Base-by-base conservation (phyloP, 768 basidiomycete genomes). In the Chalciporus chontae region DNA sequence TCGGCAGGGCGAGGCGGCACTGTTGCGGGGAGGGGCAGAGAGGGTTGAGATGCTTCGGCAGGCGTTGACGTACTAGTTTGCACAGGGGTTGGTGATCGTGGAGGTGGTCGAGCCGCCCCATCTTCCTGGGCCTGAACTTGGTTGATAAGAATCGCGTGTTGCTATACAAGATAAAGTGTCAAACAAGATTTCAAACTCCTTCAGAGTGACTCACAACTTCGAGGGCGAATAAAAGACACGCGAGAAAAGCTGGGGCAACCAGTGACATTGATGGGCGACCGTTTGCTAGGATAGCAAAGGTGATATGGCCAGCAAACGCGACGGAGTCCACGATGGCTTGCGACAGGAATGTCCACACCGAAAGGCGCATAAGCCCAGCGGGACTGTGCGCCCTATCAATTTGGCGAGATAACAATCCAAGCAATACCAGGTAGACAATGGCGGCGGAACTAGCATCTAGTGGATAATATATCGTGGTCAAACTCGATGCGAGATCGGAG, bases 271-370 rank as follows among this genome's bases (percentile, higher is more conserved):
- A 91, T 2, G 90, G 80, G 26, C 84, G 73, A 38, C 91, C 91
- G 53, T 94, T 87, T 3, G 88, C 83, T 32, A 94, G 70, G 48
- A 94, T 86, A 4, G 89, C 90, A 50, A 95, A 85, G 0, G 91
- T 94, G 47, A 94, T 83, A 59, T 94, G 90, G 0, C 87, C 87
- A 17, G 89, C 88, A 63, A 95, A 94, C 0, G 88, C 83, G 38
- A 92, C 83, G 0, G 87, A 80, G 61, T 96, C 93, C 17, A 90
- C 78, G 1, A 84, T 78, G 5, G 85, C 79, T 66, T 94, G 90
- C 6, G 83, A 71, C 18, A 92, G 73, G 63, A 94, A 91, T 1
- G 85, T 81, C 85, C 89, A 93, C 7, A 87, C 73, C 3, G 91
- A 94, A 8, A 94, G 75, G 14, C 87, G 81, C 5, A 86, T 80